Evolutionary conservation across 2,329 filamentous ascomycete species (phyloP).

Genomic region (Diaporthe longicolla): DNA sequence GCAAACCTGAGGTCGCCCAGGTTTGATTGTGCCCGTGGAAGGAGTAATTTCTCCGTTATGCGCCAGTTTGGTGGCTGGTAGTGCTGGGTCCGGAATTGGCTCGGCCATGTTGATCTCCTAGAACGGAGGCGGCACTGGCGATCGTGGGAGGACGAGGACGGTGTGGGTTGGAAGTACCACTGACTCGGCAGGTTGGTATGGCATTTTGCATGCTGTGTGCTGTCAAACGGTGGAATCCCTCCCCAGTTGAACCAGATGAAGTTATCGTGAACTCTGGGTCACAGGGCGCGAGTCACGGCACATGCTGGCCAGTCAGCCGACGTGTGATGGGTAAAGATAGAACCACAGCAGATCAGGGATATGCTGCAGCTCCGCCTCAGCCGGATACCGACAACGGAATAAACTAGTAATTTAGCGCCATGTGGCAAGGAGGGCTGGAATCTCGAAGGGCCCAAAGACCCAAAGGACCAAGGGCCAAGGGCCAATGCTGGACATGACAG

Average conservation of each 20-base stretch:
- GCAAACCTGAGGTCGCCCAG: neutral
- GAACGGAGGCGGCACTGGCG: constrained; percentile 21
- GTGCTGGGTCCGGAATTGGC: constrained; percentile 17
- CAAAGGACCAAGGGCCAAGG: neutral
- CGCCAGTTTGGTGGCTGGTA: constrained; percentile 30
- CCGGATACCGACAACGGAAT: constrained; percentile 32
- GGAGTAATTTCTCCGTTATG: constrained; percentile 16
- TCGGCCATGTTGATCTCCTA: constrained; percentile 29
- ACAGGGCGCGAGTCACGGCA: constrained; percentile 33
- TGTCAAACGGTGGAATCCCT: neutral
- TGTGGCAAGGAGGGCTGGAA: constrained; percentile 21
- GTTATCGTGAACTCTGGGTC: constrained; percentile 31
- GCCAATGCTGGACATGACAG: constrained; percentile 4
- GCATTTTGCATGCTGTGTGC: neutral
- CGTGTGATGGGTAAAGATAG: constrained; percentile 28
- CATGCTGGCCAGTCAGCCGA: constrained; percentile 23
- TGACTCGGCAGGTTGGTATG: neutral
- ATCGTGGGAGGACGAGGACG: constrained; percentile 2
- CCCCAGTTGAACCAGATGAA: constrained; percentile 25
- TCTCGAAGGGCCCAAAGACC: neutral
- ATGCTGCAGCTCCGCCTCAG: constrained; percentile 28
- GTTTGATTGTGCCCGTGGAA: neutral
- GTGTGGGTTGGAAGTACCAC: constrained; percentile 4
- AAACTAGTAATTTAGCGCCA: constrained; percentile 25
- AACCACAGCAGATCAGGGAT: constrained; percentile 22